phyloP scores from a whole-genome alignment of 164 flowering plant species.

The Aristolochia contorta region DNA sequence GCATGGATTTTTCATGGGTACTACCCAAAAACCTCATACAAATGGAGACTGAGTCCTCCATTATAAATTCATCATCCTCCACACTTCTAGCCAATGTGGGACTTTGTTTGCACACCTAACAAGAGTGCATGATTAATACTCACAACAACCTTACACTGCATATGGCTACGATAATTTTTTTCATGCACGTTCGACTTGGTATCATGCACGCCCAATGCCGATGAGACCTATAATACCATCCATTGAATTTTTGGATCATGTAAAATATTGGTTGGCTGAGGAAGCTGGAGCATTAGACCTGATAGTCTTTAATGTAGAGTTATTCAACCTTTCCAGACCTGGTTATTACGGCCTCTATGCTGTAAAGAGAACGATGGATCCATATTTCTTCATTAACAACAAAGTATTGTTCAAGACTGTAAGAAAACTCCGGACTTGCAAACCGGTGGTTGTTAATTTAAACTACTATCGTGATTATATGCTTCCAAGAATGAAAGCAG shows the following conservation, averaged over 20 bases:
- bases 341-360: conserved; percentile 91
- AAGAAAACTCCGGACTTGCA: conserved; percentile 54
- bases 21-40: too few relatives aligned
- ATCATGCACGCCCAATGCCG: conserved; percentile 97
- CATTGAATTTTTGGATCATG: conserved; percentile 91
- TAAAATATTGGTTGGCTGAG: conserved; percentile 53
- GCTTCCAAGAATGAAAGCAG: conserved; percentile 75
- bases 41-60: too few relatives aligned
- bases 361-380: conserved; percentile 77
- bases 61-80: too few relatives aligned
- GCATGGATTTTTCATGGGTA: too few relatives aligned
- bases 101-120: too few relatives aligned
- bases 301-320: conserved; percentile 92
- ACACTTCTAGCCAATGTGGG: too few relatives aligned
- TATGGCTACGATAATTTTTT: conserved; percentile 84
- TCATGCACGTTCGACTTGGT: conserved; percentile 91
- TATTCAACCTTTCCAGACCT: conserved; percentile 81
- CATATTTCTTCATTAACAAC: conserved; percentile 84
- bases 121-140: conserved; percentile 87
- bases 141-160: conserved; percentile 82
- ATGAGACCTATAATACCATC: conserved; percentile 89
- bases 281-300: conserved; percentile 77
- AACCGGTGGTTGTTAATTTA: conserved; percentile 80
- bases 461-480: conserved; percentile 97
- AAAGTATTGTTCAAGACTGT: conserved; percentile 87